Evolutionary conservation across 2,329 filamentous ascomycete species (phyloP).

Genomic region (Chaetomiaceae sp.): DNA sequence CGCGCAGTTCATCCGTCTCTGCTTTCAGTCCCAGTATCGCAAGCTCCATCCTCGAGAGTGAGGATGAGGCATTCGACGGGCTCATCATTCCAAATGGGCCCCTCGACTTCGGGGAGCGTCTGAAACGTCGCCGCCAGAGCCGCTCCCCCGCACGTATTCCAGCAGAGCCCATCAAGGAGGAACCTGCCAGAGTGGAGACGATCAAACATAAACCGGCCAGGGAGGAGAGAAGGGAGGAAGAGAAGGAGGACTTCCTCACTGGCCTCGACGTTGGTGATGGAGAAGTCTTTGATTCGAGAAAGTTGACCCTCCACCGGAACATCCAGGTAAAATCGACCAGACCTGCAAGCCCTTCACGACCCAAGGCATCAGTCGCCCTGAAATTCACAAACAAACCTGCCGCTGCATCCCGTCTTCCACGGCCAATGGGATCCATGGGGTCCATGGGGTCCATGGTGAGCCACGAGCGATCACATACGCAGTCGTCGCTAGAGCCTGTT

Average conservation of each 20-base stretch:
- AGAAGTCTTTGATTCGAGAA: slow-evolving; percentile 73
- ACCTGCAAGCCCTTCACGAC: slow-evolving; percentile 64
- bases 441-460: slow-evolving; percentile 62
- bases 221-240: slow-evolving; percentile 30
- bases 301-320: slow-evolving; percentile 83
- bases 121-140: slow-evolving; percentile 65
- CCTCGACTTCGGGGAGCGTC: slow-evolving; percentile 73
- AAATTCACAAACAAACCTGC: slow-evolving; percentile 83
- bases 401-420: slow-evolving; percentile 67
- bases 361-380: slow-evolving; percentile 73
- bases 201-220: slow-evolving; percentile 34
- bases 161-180: slow-evolving; percentile 32
- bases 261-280: slow-evolving; percentile 83
- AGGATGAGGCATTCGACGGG: slow-evolving; percentile 89
- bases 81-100: slow-evolving; percentile 78
- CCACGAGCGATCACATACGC: slow-evolving; percentile 62
- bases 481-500: slow-evolving; percentile 82
- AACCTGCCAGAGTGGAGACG: slow-evolving; percentile 15
- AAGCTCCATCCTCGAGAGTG: slow-evolving; percentile 90
- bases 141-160: slow-evolving; percentile 48
- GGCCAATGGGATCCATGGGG: slow-evolving; percentile 58
- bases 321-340: slow-evolving; percentile 76
- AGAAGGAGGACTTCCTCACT: slow-evolving; percentile 74
- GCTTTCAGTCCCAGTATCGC: slow-evolving; percentile 88
- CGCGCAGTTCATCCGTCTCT: slow-evolving; percentile 80